A percentile compares a stretch with the other conserved stretches of the same genome.
phyloP scores from a whole-genome alignment of 2,329 filamentous ascomycete species.

The Cryphonectria nitschkei region DNA sequence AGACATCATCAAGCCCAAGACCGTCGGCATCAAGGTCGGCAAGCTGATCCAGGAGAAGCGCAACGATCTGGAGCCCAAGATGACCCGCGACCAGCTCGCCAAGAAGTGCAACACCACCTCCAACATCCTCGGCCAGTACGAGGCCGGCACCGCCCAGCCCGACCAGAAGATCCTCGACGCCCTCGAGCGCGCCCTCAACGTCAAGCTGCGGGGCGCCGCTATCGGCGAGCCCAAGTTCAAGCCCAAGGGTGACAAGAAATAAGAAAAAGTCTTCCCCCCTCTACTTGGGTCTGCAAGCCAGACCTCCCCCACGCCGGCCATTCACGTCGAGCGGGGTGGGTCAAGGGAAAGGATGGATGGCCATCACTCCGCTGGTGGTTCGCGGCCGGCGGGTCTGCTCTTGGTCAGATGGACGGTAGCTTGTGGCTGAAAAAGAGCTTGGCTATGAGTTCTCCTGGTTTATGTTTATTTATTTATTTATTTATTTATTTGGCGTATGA shows the following conservation, averaged over 20 bases:
- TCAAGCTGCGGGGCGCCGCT: conserved; percentile 83
- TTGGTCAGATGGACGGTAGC: background rate
- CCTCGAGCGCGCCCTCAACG: conserved; percentile 85
- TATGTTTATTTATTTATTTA: background rate
- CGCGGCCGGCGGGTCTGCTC: background rate
- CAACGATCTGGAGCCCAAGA: conserved; percentile 83
- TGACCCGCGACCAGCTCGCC: conserved; percentile 89
- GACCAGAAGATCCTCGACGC: conserved; percentile 80
- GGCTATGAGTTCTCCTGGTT: background rate
- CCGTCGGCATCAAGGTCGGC: conserved; percentile 78
- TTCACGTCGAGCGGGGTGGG: background rate
- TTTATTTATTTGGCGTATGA: background rate
- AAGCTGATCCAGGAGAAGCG: conserved; percentile 81
- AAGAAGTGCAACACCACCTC: conserved; percentile 88
- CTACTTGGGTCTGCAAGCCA: background rate
- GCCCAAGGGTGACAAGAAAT: conserved; percentile 41
- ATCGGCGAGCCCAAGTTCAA: conserved; percentile 77
- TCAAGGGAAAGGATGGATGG: background rate
- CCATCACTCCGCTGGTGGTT: background rate
- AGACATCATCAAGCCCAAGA: conserved; percentile 97
- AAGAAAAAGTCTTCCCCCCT: conserved; percentile 12
- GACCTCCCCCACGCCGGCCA: background rate
- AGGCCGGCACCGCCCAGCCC: conserved; percentile 75
- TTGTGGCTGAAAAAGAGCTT: background rate
- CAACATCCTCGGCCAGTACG: conserved; percentile 79